These are phyloP conservation scores for Boletus pseudo-olivaceus DNA, from an alignment of 768 basidiomycete genomes.

Conservation along the genomic window DNA sequence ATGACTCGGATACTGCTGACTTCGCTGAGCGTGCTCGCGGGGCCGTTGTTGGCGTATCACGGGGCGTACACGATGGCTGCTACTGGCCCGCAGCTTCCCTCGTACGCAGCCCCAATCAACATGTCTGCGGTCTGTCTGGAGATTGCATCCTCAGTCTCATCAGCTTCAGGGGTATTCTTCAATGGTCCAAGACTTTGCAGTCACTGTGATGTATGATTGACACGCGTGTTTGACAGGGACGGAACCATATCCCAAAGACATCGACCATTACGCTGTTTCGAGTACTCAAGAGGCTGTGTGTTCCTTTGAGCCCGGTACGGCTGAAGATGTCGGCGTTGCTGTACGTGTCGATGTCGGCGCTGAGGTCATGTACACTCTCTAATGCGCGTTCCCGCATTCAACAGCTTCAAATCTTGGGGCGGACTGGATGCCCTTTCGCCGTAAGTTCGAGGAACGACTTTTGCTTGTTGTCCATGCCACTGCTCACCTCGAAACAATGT, in stretches of 20 bases:
- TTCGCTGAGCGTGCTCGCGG: slow-evolving; percentile 7
- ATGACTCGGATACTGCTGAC: slow-evolving; percentile 6
- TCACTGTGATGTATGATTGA: slow-evolving; percentile 6
- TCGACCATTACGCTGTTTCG: slow-evolving; percentile 47
- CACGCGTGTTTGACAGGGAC: slow-evolving; percentile 12
- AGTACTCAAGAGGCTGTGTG: slow-evolving; percentile 47
- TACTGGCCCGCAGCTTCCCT: background rate
- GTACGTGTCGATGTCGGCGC: slow-evolving; percentile 29
- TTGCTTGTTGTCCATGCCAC: background rate
- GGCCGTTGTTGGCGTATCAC: slow-evolving; percentile 6
- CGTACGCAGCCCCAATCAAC: background rate
- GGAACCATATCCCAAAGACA: slow-evolving; percentile 37
- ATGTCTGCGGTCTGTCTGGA: slow-evolving; percentile 15
- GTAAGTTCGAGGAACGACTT: slow-evolving; percentile 29
- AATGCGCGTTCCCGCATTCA: background rate
- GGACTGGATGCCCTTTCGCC: slow-evolving; percentile 49
- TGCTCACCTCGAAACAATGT: background rate
- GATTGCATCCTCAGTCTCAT: slow-evolving; percentile 21
- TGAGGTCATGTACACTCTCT: background rate
- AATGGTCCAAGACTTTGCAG: slow-evolving; percentile 10
- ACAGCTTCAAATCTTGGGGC: slow-evolving; percentile 48
- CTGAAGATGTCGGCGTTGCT: slow-evolving; percentile 48
- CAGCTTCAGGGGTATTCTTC: slow-evolving; percentile 22
- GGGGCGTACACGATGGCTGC: background rate
- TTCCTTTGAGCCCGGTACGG: slow-evolving; percentile 55